Conservation (phyloP, 768 basidiomycete species). For the Kwoniella heveanensis region DNA sequence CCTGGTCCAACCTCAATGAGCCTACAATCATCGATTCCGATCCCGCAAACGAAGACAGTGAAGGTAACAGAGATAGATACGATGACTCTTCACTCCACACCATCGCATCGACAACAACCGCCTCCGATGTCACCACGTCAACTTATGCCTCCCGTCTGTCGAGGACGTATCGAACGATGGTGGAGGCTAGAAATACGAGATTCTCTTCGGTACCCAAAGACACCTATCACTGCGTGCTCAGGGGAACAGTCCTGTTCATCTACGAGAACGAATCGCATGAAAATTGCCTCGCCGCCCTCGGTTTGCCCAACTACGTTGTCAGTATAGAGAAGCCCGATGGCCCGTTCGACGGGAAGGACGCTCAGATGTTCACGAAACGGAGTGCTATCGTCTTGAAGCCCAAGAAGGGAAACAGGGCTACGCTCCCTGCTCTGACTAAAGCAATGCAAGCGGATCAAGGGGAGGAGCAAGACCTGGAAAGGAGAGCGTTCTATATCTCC, state of each 20-base stretch:
- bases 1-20: background rate
- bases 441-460: constrained; percentile 57
- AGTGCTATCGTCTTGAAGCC: constrained; percentile 67
- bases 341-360: constrained; percentile 56
- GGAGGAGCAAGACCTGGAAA: constrained; percentile 58
- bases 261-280: constrained; percentile 90
- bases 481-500: constrained; percentile 89
- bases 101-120: constrained; percentile 21
- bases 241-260: constrained; percentile 85
- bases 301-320: constrained; percentile 77
- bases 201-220: constrained; percentile 70
- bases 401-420: constrained; percentile 27
- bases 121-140: constrained; percentile 1
- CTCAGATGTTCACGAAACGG: constrained; percentile 85
- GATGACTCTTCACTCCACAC: constrained; percentile 20
- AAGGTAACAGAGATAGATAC: constrained; percentile 23
- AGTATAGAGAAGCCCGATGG: constrained; percentile 70
- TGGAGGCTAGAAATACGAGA: constrained; percentile 34
- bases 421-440: constrained; percentile 36
- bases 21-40: background rate
- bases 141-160: constrained; percentile 41
- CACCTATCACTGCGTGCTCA: constrained; percentile 88
- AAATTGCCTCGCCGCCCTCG: constrained; percentile 88
- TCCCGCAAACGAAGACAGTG: background rate
- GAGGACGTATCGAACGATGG: constrained; percentile 39